A percentile compares a stretch with the other conserved stretches of the same genome.
phyloP scores from a whole-genome alignment of 148 eudicot species.

The Tetragonia tetragonoides region DNA sequence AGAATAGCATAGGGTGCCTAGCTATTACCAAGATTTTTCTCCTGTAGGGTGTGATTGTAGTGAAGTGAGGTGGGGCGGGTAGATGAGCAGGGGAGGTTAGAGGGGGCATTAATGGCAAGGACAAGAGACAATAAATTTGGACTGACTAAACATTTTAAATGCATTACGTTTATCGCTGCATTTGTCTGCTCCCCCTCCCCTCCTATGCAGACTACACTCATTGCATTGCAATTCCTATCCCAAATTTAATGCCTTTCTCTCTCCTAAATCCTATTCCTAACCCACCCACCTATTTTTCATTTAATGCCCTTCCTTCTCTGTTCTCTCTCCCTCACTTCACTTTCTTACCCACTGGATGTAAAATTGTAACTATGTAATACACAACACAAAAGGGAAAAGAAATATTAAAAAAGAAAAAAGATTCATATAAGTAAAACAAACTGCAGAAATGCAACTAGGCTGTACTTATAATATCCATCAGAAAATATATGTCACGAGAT shows the following conservation, averaged over 20 bases:
- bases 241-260: constrained; percentile 11
- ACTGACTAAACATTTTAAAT: constrained; percentile 17
- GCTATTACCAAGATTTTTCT: too few species aligned
- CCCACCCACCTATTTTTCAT: background rate
- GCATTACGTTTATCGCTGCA: constrained; percentile 31
- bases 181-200: constrained; percentile 14
- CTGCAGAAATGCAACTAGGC: too few species aligned
- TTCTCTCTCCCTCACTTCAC: background rate
- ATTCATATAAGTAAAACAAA: too few species aligned
- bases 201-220: background rate
- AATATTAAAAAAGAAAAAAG: too few species aligned
- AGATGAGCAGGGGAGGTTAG: background rate
- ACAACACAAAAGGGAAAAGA: background rate
- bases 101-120: constrained; percentile 19
- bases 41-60: too few species aligned
- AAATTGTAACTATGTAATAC: background rate
- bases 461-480: too few species aligned
- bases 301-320: constrained; percentile 26
- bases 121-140: constrained; percentile 24
- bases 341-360: background rate
- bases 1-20: too few species aligned
- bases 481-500: background rate
- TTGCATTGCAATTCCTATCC: background rate
- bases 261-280: background rate
- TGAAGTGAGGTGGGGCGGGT: background rate